phyloP scores from a whole-genome alignment of 768 basidiomycete genomes.

The Leccinum subgranulosum region DNA sequence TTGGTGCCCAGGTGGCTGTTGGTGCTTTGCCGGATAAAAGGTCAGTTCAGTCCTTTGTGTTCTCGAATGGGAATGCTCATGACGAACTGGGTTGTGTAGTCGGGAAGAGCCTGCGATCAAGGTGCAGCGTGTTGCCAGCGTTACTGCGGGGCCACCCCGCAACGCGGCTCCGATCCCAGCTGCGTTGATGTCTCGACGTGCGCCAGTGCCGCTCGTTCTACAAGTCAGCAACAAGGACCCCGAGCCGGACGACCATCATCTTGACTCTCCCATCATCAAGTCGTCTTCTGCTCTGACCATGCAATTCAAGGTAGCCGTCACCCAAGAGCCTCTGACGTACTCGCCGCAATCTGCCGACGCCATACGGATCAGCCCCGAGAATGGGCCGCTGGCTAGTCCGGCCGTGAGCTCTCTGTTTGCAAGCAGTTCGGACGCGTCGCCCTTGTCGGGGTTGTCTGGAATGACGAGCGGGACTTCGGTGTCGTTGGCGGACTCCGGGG shows the following conservation, averaged over 20 bases:
- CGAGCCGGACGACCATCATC: neutral
- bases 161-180: conserved; percentile 15
- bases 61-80: neutral
- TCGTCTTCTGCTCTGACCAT: conserved; percentile 38
- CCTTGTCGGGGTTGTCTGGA: neutral
- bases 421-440: conserved; percentile 9
- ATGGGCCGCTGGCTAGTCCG: conserved; percentile 9
- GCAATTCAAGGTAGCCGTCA: conserved; percentile 26
- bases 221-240: conserved; percentile 3
- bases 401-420: conserved; percentile 9
- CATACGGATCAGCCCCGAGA: neutral
- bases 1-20: conserved; percentile 39
- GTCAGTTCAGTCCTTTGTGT: conserved; percentile 9
- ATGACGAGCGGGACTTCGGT: conserved; percentile 11
- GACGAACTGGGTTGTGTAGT: conserved; percentile 6
- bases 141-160: neutral
- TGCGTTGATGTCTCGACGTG: conserved; percentile 19
- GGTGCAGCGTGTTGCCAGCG: neutral
- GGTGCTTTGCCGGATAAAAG: conserved; percentile 7
- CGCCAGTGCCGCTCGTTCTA: conserved; percentile 19
- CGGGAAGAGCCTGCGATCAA: conserved; percentile 23
- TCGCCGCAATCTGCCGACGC: conserved; percentile 5
- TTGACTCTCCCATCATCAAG: conserved; percentile 11
- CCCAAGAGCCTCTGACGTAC: conserved; percentile 5
- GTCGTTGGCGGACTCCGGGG: conserved; percentile 8